Evolutionary conservation across 345 rosid genomes (phyloP), one percentile per base, ranked within the genome.

Genomic region (Salix arbutifolia): DNA sequence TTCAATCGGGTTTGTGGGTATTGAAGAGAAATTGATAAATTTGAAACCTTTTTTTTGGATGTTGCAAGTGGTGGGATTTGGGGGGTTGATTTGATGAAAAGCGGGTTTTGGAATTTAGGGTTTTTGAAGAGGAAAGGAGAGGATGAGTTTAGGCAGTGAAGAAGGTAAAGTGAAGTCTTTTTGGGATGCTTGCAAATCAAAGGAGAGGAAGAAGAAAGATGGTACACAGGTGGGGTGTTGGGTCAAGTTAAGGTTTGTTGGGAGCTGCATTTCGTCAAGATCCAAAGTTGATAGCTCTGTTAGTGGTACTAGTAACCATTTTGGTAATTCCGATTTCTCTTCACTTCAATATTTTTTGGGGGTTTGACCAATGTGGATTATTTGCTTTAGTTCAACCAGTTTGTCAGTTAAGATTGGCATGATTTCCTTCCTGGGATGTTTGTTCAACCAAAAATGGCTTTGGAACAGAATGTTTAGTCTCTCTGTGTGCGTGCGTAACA

Each of bases 121-220:
- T 58, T 79, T 82, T 72, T 44, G 65, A 80, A 18, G 79, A 73
- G 18, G 46, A 67, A 78, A 6, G 71, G 16, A 38, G 80, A 76
- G 69, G 71, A 86, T 78, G 90, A 87, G 85, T 82, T 72, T 76
- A 19, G 74, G 73, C 16, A 61, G 81, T 50, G 88, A 76, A 74
- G 83, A 85, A 71, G 88, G 81, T 60, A 85, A 85, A 76, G 84
- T 80, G 82, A 85, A 81, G 84, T 69, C 77, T 78, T 74, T 68
- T 71, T 76, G 80, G 88, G 89, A 79, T 50, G 64, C 52, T 80
- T 68, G 82, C 79, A 84, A 85, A 82, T 81, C 85, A 53, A 80
- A 82, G 85, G 85, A 73, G 70, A 86, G 81, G 89, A 86, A 84
- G 85, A 82, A 84, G 78, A 81, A 82, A 82, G 80, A 73, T 76